Percentiles rank a stretch among this genome's conserved stretches.
phyloP scores from a whole-genome alignment of 495 filamentous ascomycete species.

The Trichoderma gamsii region DNA sequence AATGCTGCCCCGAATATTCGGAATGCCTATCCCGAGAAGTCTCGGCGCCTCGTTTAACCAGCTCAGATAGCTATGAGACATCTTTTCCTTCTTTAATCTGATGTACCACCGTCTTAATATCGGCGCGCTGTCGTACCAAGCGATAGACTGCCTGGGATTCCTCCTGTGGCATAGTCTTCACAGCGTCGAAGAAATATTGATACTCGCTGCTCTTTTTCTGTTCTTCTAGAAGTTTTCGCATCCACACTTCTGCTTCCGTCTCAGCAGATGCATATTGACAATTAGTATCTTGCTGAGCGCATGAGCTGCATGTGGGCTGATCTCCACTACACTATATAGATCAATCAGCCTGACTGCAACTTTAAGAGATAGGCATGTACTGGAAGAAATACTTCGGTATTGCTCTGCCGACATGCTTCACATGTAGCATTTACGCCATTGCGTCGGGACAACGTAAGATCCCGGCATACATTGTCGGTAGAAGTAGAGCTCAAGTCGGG shows the following conservation, averaged over 20 bases:
- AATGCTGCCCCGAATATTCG: neutral
- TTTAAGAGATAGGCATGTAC: neutral
- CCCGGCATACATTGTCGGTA: neutral
- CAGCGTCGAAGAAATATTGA: constrained; percentile 31
- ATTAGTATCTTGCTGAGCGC: constrained; percentile 28
- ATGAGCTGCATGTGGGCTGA: constrained; percentile 33
- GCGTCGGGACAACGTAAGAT: neutral
- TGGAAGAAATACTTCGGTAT: neutral
- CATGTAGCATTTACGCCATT: neutral
- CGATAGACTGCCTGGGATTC: constrained; percentile 33
- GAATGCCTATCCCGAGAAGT: constrained; percentile 9
- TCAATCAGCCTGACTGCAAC: constrained; percentile 23
- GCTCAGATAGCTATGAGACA: constrained; percentile 11
- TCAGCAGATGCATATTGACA: constrained; percentile 38
- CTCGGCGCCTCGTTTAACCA: constrained; percentile 29
- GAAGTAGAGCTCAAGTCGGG: neutral
- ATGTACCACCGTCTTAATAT: constrained; percentile 30
- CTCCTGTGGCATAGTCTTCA: constrained; percentile 27
- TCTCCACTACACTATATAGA: constrained; percentile 32
- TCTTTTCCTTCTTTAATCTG: constrained; percentile 34
- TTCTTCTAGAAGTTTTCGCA: constrained; percentile 29
- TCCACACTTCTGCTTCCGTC: constrained; percentile 37
- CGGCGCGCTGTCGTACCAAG: constrained; percentile 33
- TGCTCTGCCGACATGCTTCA: neutral
- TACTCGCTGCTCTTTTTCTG: constrained; percentile 21